Percentiles rank a stretch among this genome's conserved stretches.
Evolutionary conservation across 495 filamentous ascomycete genomes (phyloP).

Genomic region (Trichocladium uniseriatum): DNA sequence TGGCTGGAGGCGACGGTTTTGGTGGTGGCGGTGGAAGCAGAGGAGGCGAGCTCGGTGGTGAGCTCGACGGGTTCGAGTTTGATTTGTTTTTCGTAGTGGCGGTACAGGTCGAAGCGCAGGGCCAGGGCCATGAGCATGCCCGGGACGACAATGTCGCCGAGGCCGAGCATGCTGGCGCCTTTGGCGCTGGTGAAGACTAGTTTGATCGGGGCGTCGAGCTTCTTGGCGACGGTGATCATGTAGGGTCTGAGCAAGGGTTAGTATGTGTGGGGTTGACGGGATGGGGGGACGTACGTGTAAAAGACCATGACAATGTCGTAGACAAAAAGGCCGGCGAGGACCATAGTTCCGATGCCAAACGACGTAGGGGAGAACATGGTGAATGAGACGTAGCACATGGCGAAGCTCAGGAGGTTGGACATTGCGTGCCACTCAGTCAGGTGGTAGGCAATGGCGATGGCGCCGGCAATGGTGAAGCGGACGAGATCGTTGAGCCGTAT

Average conservation of each 20-base stretch:
- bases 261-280: background rate
- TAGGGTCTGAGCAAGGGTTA: slow-evolving; percentile 44
- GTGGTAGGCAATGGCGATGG: slow-evolving; percentile 58
- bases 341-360: slow-evolving; percentile 69
- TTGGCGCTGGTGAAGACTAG: slow-evolving; percentile 69
- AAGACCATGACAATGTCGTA: slow-evolving; percentile 98
- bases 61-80: slow-evolving; percentile 30
- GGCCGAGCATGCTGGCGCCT: slow-evolving; percentile 72
- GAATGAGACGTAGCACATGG: slow-evolving; percentile 73
- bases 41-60: slow-evolving; percentile 13
- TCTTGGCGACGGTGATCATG: slow-evolving; percentile 92
- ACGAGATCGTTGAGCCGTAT: slow-evolving; percentile 39
- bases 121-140: slow-evolving; percentile 85
- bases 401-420: slow-evolving; percentile 80
- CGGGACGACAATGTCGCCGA: slow-evolving; percentile 91
- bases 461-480: slow-evolving; percentile 50
- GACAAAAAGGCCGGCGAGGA: slow-evolving; percentile 72
- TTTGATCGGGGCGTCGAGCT: slow-evolving; percentile 87
- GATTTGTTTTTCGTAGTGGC: slow-evolving; percentile 55
- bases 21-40: slow-evolving; percentile 12
- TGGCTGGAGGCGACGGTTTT: slow-evolving; percentile 23
- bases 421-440: slow-evolving; percentile 59
- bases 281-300: slow-evolving; percentile 55
- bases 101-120: slow-evolving; percentile 81
- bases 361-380: slow-evolving; percentile 85